Evolutionary conservation across 2,329 filamentous ascomycete genomes (phyloP).

Genomic region (Scleromitrula shiraiana): DNA sequence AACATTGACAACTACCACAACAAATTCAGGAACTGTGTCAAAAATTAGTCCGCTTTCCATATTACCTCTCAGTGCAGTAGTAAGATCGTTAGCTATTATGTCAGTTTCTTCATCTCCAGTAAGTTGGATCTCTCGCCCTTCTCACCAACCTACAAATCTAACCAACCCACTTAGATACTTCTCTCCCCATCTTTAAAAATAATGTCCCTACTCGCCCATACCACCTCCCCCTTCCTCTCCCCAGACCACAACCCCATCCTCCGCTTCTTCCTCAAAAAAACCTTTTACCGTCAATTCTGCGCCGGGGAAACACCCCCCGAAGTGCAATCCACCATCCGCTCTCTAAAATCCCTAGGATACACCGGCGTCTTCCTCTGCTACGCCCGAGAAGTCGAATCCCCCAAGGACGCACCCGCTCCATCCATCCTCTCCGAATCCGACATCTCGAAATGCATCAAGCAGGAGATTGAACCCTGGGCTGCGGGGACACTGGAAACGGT

Average conservation of each 20-base stretch:
- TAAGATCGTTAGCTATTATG: slow-evolving; percentile 63
- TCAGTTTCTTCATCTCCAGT: slow-evolving; percentile 59
- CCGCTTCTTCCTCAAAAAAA: slow-evolving; percentile 63
- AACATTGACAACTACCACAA: background rate
- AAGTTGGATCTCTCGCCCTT: slow-evolving; percentile 7
- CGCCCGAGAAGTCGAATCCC: slow-evolving; percentile 62
- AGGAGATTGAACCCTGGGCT: slow-evolving; percentile 64
- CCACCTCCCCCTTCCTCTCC: slow-evolving; percentile 57
- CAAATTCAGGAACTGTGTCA: slow-evolving; percentile 15
- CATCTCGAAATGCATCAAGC: slow-evolving; percentile 41
- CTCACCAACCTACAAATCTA: background rate
- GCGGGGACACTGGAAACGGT: slow-evolving; percentile 69
- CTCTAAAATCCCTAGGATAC: slow-evolving; percentile 68
- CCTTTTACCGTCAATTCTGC: slow-evolving; percentile 88
- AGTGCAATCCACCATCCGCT: slow-evolving; percentile 55
- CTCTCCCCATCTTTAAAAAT: slow-evolving; percentile 61
- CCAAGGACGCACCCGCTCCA: slow-evolving; percentile 38
- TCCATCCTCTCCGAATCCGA: slow-evolving; percentile 39
- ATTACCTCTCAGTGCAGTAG: slow-evolving; percentile 56
- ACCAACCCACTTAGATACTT: slow-evolving; percentile 39
- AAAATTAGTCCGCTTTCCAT: slow-evolving; percentile 47
- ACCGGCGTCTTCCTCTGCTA: slow-evolving; percentile 79
- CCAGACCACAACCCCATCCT: slow-evolving; percentile 70
- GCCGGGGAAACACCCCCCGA: slow-evolving; percentile 67
- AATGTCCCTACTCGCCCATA: slow-evolving; percentile 63